Evolutionary conservation across 2,329 filamentous ascomycete genomes (phyloP).

Genomic region (Hyphodiscus sp.): DNA sequence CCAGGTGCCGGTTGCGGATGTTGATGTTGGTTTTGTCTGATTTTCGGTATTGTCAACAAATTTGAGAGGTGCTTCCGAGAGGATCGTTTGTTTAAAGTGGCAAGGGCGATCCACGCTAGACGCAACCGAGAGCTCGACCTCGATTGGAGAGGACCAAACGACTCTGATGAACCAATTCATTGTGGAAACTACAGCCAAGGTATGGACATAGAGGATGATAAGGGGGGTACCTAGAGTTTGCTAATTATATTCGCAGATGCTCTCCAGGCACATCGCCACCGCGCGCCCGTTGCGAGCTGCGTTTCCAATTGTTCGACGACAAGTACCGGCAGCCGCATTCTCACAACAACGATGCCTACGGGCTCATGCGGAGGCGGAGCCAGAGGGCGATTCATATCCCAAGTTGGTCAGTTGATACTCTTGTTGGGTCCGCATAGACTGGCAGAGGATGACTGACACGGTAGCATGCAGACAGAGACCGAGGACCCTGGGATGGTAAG

Average conservation of each 20-base stretch:
- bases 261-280: constrained; percentile 52
- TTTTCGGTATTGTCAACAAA: constrained; percentile 44
- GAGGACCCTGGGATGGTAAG: constrained; percentile 63
- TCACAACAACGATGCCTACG: constrained; percentile 43
- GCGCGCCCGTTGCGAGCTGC: constrained; percentile 41
- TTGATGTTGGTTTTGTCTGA: constrained; percentile 23
- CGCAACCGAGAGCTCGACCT: constrained; percentile 3
- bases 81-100: neutral
- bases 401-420: constrained; percentile 21
- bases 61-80: constrained; percentile 12
- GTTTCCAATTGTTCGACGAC: constrained; percentile 39
- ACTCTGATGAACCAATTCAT: constrained; percentile 1
- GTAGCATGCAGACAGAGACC: constrained; percentile 38
- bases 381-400: constrained; percentile 21
- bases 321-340: constrained; percentile 34
- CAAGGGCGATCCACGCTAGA: neutral
- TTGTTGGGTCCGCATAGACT: neutral
- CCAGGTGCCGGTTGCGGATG: constrained; percentile 40
- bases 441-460: constrained; percentile 14
- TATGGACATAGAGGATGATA: neutral
- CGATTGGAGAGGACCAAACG: neutral
- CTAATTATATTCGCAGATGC: constrained; percentile 43
- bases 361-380: constrained; percentile 12
- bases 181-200: constrained; percentile 7
- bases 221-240: neutral